Base-by-base conservation (phyloP, 148 eudicot genomes). In the Cornus controversa region DNA sequence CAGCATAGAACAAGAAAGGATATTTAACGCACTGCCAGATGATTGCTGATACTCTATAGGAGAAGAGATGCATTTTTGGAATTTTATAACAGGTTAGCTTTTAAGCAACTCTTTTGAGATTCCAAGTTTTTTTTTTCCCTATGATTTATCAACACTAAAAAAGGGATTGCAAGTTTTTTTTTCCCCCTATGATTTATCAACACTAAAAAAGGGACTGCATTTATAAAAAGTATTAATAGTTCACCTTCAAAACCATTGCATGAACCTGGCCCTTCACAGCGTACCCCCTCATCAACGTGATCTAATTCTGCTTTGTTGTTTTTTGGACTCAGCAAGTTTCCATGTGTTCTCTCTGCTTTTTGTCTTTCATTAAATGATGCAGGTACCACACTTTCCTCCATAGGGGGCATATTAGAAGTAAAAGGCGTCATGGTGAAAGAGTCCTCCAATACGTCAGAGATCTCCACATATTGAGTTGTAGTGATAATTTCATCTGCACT, bases 401-500 rank as follows among this genome's bases (percentile, higher is more conserved):
- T 71, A 1, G 76, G 84, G 14, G 75, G 75, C 78, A 91, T 91
- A 75, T 79, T 83, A 50, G 90, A 84, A 73, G 86, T 81, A 72
- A 84, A 82, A 27, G 97, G 93, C 73, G 82, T 75, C 81, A 91
- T 92, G 78, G 88, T 83, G 78, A 93, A 92, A 25, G 97, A 88
- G 4, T 93, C 98, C 36, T 93, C 99, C 85, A 80, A 71, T 13
- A 89, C 97, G 80, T 96, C 93, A 77, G 93, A 83, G 60, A 96
- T 93, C 82, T 96, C 98, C 69, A 93, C 98, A 84, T 96, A 96
- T 14, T 96, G 93, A 68, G 94, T 69, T 57, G 98, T 96, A 36
- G 92, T 86, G 76, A 90, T 87, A 80, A 96, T 92, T 77, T 96
- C 99, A 86, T 96, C 99, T 54, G 99, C 99, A 89, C 99, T 96